Evolutionary conservation across 2,329 filamentous ascomycete species (phyloP).

Genomic region (Arachnopeziza araneosa): DNA sequence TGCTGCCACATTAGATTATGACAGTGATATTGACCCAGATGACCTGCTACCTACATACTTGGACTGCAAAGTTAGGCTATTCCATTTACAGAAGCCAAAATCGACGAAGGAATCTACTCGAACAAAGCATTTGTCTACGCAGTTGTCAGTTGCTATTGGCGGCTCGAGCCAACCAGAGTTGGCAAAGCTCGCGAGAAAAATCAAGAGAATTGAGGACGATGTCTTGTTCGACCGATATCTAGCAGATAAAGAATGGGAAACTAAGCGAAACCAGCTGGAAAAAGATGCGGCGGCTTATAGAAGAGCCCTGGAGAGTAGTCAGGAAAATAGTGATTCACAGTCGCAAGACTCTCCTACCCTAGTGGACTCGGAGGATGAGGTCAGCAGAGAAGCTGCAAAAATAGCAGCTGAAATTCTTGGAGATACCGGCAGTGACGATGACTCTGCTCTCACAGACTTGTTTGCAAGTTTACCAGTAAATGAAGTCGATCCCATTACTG

Average conservation of each 20-base stretch:
- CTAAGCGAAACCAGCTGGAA: conserved; percentile 52
- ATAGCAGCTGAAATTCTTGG: conserved; percentile 56
- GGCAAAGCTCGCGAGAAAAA: conserved; percentile 64
- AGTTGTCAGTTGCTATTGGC: background rate
- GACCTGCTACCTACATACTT: conserved; percentile 72
- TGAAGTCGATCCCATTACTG: conserved; percentile 52
- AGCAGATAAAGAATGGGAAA: conserved; percentile 62
- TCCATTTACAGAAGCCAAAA: conserved; percentile 49
- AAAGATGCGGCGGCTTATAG: conserved; percentile 52
- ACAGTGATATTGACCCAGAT: conserved; percentile 70
- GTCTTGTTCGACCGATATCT: conserved; percentile 64
- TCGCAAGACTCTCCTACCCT: conserved; percentile 23
- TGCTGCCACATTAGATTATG: conserved; percentile 40
- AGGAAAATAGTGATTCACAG: conserved; percentile 24
- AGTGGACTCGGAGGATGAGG: conserved; percentile 38
- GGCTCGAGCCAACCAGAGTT: conserved; percentile 36
- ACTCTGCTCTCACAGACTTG: conserved; percentile 48
- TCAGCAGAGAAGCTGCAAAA: conserved; percentile 51
- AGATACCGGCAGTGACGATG: conserved; percentile 47
- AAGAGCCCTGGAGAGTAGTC: conserved; percentile 28
- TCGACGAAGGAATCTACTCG: conserved; percentile 33
- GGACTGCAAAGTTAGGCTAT: conserved; percentile 64
- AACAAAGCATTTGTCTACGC: conserved; percentile 6
- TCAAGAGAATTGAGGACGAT: conserved; percentile 72
- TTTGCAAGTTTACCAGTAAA: conserved; percentile 57